Conservation (phyloP, 331 rosid genomes). For the Telfairia occidentalis region DNA sequence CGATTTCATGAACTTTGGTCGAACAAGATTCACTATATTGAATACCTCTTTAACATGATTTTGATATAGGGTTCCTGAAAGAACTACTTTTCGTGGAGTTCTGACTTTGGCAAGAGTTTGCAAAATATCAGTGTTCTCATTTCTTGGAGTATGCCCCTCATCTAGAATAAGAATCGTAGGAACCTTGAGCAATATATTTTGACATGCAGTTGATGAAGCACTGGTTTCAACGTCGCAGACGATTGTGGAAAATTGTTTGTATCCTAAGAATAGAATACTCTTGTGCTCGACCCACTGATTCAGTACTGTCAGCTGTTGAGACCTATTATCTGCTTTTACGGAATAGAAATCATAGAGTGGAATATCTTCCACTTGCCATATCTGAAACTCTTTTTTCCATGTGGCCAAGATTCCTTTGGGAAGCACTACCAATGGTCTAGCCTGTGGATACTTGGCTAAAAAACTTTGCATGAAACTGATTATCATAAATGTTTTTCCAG, state of each 20-base stretch:
- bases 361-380: conserved; percentile 86
- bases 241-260: conserved; percentile 78
- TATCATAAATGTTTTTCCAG: conserved; percentile 95
- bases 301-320: conserved; percentile 62
- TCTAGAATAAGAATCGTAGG: conserved; percentile 82
- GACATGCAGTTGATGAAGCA: conserved; percentile 34
- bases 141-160: conserved; percentile 92
- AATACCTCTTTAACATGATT: conserved; percentile 90
- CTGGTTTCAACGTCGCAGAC: conserved; percentile 43
- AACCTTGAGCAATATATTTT: conserved; percentile 52
- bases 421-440: conserved; percentile 82
- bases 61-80: conserved; percentile 85
- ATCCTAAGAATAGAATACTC: conserved; percentile 89
- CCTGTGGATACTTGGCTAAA: conserved; percentile 76
- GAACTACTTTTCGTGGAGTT: conserved; percentile 76
- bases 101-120: conserved; percentile 66
- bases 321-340: conserved; percentile 60
- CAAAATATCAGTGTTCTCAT: conserved; percentile 70
- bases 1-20: conserved; percentile 60
- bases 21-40: conserved; percentile 66
- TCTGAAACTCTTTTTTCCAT: conserved; percentile 81
- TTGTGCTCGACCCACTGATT: conserved; percentile 56
- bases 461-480: conserved; percentile 96
- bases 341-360: conserved; percentile 67
- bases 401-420: conserved; percentile 86